Evolutionary conservation across 208 protist genomes (phyloP).

Genomic region (Porcisia deanei): DNA sequence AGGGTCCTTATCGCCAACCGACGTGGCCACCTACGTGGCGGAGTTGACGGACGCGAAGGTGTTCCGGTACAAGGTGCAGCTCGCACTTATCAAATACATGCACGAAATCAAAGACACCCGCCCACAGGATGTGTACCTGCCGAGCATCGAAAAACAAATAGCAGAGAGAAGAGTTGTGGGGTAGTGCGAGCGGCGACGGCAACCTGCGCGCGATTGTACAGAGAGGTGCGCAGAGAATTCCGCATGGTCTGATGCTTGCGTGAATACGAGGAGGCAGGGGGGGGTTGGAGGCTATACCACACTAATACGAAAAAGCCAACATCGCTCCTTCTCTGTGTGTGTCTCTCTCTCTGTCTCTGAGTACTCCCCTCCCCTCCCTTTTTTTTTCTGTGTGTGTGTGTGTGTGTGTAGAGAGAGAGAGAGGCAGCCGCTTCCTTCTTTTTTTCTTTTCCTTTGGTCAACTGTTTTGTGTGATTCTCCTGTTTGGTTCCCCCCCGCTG

Average conservation of each 20-base stretch:
- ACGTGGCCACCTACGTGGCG: conserved; percentile 36
- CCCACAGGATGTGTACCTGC: conserved; percentile 79
- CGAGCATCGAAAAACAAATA: conserved; percentile 52
- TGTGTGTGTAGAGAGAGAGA: background rate
- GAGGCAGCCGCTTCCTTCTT: too few relatives aligned
- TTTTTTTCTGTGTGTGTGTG: background rate
- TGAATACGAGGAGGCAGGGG: too few relatives aligned
- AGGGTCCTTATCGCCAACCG: conserved; percentile 30
- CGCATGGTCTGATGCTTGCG: background rate
- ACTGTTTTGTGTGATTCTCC: background rate
- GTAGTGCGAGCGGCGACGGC: background rate
- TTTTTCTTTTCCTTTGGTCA: background rate
- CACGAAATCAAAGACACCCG: conserved; percentile 83
- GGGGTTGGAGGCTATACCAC: background rate
- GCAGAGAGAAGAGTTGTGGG: conserved; percentile 1
- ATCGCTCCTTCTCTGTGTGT: too few relatives aligned
- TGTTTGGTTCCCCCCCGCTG: background rate
- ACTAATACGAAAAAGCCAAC: background rate
- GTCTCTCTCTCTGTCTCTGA: background rate
- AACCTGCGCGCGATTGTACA: background rate
- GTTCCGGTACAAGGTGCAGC: conserved; percentile 72
- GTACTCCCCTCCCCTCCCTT: background rate
- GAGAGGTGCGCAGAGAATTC: background rate
- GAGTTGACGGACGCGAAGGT: conserved; percentile 41
- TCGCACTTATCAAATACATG: conserved; percentile 83